Conservation (phyloP, 2,329 filamentous ascomycete genomes). For the Colletotrichum sp. region DNA sequence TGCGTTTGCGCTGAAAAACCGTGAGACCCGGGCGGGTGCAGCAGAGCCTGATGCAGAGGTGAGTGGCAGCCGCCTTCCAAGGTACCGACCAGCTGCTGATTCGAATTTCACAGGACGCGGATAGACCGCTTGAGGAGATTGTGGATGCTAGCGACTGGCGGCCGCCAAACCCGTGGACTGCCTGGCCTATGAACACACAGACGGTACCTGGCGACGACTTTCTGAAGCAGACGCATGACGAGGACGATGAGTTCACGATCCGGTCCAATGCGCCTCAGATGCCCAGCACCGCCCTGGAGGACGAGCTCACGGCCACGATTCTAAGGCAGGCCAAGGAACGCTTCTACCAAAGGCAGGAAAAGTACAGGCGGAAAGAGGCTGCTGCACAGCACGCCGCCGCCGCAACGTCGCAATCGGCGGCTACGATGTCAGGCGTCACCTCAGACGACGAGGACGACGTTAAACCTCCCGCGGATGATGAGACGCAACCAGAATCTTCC, state of each 20-base stretch:
- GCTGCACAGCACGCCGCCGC: not conserved
- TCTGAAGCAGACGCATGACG: constrained; percentile 47
- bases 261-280: constrained; percentile 45
- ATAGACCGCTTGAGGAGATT: not conserved
- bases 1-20: constrained; percentile 69
- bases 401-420: not conserved
- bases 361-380: not conserved
- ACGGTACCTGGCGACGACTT: constrained; percentile 66
- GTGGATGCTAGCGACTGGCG: constrained; percentile 46
- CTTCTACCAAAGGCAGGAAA: constrained; percentile 50
- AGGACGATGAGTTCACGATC: constrained; percentile 57
- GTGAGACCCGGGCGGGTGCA: constrained; percentile 23
- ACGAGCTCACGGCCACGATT: constrained; percentile 71
- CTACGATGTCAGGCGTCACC: not conserved
- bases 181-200: constrained; percentile 76
- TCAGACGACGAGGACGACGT: not conserved
- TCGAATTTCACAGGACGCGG: not conserved
- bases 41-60: not conserved
- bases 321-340: constrained; percentile 71
- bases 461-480: not conserved
- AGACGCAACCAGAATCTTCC: not conserved
- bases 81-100: not conserved
- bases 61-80: not conserved
- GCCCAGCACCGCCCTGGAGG: constrained; percentile 69
- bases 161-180: constrained; percentile 73